Conservation (phyloP, 106 monocot species). For the Cymbidium sinense region DNA sequence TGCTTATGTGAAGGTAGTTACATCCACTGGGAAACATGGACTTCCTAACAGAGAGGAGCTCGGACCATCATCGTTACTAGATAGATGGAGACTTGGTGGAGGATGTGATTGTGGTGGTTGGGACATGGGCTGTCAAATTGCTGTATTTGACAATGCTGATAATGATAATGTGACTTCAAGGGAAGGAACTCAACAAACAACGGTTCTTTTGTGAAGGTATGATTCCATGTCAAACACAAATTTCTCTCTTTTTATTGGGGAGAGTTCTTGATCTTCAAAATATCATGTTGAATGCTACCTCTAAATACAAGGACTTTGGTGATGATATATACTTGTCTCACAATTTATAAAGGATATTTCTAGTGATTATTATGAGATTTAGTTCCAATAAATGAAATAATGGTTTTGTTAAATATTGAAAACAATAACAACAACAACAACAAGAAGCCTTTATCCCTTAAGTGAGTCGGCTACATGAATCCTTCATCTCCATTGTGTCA, state of each 20-base stretch:
- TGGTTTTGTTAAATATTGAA: background rate
- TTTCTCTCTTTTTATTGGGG: background rate
- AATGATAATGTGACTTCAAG: constrained; percentile 16
- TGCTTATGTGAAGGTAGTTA: constrained; percentile 31
- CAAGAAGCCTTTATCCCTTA: too few species aligned
- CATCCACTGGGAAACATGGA: constrained; percentile 58
- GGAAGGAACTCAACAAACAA: constrained; percentile 24
- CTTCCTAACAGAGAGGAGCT: constrained; percentile 46
- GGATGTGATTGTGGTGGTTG: constrained; percentile 97
- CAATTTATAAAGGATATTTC: background rate
- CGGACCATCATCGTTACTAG: constrained; percentile 64
- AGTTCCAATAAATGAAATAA: background rate
- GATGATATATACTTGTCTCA: background rate
- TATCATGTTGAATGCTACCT: background rate
- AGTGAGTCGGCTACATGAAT: too few species aligned
- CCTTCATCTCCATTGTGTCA: too few species aligned
- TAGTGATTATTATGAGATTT: background rate
- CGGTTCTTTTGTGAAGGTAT: constrained; percentile 73
- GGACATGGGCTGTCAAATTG: constrained; percentile 91
- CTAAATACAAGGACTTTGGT: background rate
- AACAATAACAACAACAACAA: too few species aligned
- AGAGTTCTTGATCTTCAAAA: background rate
- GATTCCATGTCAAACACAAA: background rate
- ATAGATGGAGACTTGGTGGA: constrained; percentile 85
- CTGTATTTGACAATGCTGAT: constrained; percentile 39